Conservation (phyloP, 2,329 filamentous ascomycete genomes). For the Cladosporium oxysporum region DNA sequence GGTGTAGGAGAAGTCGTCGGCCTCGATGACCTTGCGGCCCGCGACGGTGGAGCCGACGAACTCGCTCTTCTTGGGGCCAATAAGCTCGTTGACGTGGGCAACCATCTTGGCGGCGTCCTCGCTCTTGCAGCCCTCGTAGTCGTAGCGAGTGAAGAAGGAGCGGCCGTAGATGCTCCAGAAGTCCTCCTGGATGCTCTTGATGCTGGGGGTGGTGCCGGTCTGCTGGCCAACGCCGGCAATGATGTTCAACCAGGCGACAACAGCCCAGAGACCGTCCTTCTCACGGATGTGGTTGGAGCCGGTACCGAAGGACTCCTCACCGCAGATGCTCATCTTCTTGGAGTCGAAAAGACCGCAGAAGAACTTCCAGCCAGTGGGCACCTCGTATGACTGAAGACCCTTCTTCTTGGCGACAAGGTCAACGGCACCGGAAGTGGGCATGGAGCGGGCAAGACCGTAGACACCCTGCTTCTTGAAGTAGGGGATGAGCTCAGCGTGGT, state of each 20-base stretch:
- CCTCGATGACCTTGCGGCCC: conserved; percentile 81
- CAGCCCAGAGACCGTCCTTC: conserved; percentile 97
- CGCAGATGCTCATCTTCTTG: conserved; percentile 95
- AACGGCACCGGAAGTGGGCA: conserved; percentile 95
- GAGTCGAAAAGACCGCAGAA: conserved; percentile 96
- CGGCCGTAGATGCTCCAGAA: conserved; percentile 97
- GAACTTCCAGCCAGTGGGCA: conserved; percentile 99
- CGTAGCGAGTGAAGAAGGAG: conserved; percentile 98
- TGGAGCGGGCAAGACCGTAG: conserved; percentile 90
- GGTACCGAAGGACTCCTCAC: conserved; percentile 97
- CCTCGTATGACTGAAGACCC: conserved; percentile 88
- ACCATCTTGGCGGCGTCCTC: conserved; percentile 91
- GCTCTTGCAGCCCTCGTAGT: conserved; percentile 93
- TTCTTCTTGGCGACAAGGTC: conserved; percentile 96
- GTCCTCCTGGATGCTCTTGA: conserved; percentile 92
- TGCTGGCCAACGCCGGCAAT: conserved; percentile 89
- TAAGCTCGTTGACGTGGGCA: conserved; percentile 74
- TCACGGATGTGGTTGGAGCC: conserved; percentile 98
- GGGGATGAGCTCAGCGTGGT: conserved; percentile 93
- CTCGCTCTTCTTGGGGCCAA: conserved; percentile 65
- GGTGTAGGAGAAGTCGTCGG: conserved; percentile 96
- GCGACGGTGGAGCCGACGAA: conserved; percentile 83
- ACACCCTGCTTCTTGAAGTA: conserved; percentile 99
- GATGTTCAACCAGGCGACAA: conserved; percentile 98
- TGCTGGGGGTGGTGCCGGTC: conserved; percentile 80